Evolutionary conservation across 129 eudicot genomes (phyloP).

Genomic region (Centaurea solstitialis): DNA sequence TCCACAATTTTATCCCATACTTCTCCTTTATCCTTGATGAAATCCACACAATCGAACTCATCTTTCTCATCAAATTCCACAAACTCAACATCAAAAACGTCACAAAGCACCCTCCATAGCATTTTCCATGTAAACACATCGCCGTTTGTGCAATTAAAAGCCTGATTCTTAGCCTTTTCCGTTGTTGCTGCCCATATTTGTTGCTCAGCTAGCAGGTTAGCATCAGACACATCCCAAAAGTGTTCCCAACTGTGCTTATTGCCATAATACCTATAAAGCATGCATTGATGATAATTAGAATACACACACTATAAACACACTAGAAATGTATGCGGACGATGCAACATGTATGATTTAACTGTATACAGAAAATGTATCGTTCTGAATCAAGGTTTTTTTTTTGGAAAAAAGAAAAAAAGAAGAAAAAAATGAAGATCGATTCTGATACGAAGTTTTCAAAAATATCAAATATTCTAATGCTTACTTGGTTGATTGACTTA

Average conservation of each 20-base stretch:
- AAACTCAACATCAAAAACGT: conserved; percentile 25
- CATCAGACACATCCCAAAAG: conserved; percentile 33
- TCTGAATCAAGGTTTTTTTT: too few species aligned
- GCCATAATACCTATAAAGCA: conserved; percentile 16
- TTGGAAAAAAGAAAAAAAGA: too few species aligned
- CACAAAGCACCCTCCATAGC: conserved; percentile 28
- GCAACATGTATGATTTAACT: too few species aligned
- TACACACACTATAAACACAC: too few species aligned
- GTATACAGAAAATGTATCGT: too few species aligned
- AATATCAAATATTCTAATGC: too few species aligned
- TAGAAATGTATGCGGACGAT: neutral
- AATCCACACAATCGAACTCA: conserved; percentile 13
- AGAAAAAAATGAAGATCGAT: too few species aligned
- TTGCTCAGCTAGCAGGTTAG: conserved; percentile 34
- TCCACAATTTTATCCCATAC: conserved; percentile 33
- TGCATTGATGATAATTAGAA: neutral
- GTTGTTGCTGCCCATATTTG: conserved; percentile 38
- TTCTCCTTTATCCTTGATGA: conserved; percentile 20
- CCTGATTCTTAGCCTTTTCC: conserved; percentile 31
- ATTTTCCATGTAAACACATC: conserved; percentile 39
- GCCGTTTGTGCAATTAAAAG: conserved; percentile 42
- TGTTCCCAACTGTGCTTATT: conserved; percentile 33
- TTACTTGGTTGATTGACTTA: too few species aligned
- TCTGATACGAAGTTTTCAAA: too few species aligned
- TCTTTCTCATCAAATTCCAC: neutral